These are phyloP conservation scores for Trichoderma sp. DNA, from an alignment of 2,329 filamentous ascomycete species.

Conservation along the genomic window DNA sequence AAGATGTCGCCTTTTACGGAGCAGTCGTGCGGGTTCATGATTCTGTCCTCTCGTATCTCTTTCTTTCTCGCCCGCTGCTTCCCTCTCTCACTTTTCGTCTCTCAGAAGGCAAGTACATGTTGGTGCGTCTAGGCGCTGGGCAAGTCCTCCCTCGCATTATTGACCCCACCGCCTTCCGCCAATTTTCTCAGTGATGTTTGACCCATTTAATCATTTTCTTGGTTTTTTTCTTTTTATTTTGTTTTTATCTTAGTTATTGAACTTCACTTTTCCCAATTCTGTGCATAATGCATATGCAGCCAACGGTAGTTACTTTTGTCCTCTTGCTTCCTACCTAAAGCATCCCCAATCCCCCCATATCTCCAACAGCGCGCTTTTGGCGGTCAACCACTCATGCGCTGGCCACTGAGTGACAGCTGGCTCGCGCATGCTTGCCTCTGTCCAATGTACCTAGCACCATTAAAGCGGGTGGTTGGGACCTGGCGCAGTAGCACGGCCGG, in stretches of 20 bases:
- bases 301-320: neutral
- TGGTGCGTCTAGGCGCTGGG: neutral
- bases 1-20: neutral
- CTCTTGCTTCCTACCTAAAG: neutral
- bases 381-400: slow-evolving; percentile 14
- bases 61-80: neutral
- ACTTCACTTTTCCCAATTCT: slow-evolving; percentile 9
- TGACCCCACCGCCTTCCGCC: neutral
- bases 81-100: neutral
- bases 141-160: neutral
- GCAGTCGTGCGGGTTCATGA: neutral
- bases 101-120: neutral
- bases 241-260: neutral
- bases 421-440: neutral
- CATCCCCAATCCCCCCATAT: neutral
- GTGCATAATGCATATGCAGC: slow-evolving; percentile 11
- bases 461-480: slow-evolving; percentile 18
- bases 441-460: neutral
- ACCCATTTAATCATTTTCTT: neutral
- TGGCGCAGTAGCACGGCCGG: slow-evolving; percentile 12
- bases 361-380: slow-evolving; percentile 6
- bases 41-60: neutral
- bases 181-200: neutral
- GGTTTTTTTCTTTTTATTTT: neutral
- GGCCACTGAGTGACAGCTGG: neutral